phyloP scores from a whole-genome alignment of 805 yeast genomes.

The Metschnikowia koreensis region DNA sequence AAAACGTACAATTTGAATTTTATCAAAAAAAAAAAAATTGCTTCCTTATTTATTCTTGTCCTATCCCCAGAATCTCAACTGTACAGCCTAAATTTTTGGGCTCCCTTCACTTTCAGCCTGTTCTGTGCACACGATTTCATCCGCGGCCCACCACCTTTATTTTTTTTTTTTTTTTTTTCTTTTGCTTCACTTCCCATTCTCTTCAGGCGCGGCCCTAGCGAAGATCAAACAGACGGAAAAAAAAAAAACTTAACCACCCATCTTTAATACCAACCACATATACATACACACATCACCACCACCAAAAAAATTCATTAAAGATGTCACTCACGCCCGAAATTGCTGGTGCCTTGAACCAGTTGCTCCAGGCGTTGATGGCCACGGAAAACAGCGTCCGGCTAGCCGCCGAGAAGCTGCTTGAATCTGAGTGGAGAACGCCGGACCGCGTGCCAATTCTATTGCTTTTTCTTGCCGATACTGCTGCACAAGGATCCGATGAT shows the following conservation, averaged over 20 bases:
- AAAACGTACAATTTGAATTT: too few relatives aligned
- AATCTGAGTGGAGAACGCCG: constrained; percentile 69
- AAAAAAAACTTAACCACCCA: not conserved
- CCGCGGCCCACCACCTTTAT: too few relatives aligned
- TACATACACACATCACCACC: not conserved
- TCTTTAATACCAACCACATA: not conserved
- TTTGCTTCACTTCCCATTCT: too few relatives aligned
- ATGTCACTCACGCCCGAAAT: constrained; percentile 5
- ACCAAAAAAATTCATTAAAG: not conserved
- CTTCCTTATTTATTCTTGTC: too few relatives aligned
- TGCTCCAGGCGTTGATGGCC: constrained; percentile 59
- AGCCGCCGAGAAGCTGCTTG: constrained; percentile 71
- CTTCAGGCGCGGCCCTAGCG: too few relatives aligned
- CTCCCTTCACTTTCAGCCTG: too few relatives aligned
- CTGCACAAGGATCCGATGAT: constrained; percentile 60
- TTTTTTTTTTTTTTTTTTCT: too few relatives aligned
- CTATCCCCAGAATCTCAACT: too few relatives aligned
- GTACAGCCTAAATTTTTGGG: too few relatives aligned
- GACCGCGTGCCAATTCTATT: constrained; percentile 69
- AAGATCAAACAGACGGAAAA: too few relatives aligned
- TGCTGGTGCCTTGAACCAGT: constrained; percentile 13
- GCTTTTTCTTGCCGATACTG: constrained; percentile 77
- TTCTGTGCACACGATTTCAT: too few relatives aligned
- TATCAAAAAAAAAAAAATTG: too few relatives aligned
- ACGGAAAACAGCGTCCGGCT: constrained; percentile 74